Percentiles rank a stretch among this genome's conserved stretches.
Conservation (phyloP, 768 basidiomycete species). For the Boletus rubescentipes region DNA sequence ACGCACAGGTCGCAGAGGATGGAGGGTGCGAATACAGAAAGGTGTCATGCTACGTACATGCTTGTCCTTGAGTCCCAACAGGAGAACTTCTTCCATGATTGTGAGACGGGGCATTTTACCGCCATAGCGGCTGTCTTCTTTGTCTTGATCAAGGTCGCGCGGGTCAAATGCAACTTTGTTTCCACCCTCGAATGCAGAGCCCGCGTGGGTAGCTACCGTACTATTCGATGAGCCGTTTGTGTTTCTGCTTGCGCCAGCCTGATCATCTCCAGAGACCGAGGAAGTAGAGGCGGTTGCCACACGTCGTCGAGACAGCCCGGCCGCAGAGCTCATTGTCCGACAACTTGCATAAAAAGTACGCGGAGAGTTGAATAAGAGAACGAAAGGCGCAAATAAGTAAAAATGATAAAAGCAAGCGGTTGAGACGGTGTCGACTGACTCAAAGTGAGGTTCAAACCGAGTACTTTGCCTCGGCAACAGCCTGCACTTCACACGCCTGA, state of each 20-base stretch:
- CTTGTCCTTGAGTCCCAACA: slow-evolving; percentile 95
- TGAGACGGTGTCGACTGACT: slow-evolving; percentile 7
- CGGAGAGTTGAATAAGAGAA: not conserved
- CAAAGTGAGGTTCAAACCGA: slow-evolving; percentile 6
- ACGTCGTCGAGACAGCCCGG: slow-evolving; percentile 58
- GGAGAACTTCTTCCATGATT: slow-evolving; percentile 93
- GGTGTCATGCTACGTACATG: slow-evolving; percentile 56
- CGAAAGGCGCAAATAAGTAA: slow-evolving; percentile 1
- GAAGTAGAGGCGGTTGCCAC: slow-evolving; percentile 44
- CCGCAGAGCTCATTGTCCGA: slow-evolving; percentile 48
- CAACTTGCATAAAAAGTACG: slow-evolving; percentile 21
- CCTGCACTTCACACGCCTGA: slow-evolving; percentile 14
- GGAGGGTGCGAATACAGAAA: slow-evolving; percentile 3
- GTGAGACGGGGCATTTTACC: slow-evolving; percentile 84
- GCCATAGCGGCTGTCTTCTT: slow-evolving; percentile 60
- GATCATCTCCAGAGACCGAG: slow-evolving; percentile 39
- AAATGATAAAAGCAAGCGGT: not conserved
- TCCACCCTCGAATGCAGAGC: slow-evolving; percentile 83
- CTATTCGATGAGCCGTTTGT: slow-evolving; percentile 32
- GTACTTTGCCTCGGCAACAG: slow-evolving; percentile 3
- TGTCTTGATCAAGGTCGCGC: slow-evolving; percentile 75
- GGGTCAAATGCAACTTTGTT: slow-evolving; percentile 93
- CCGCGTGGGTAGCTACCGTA: slow-evolving; percentile 55
- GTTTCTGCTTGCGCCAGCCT: slow-evolving; percentile 28
- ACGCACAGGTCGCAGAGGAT: slow-evolving; percentile 5